Evolutionary conservation across 2,329 filamentous ascomycete species (phyloP).

Genomic region (Neocucurbitaria cava): DNA sequence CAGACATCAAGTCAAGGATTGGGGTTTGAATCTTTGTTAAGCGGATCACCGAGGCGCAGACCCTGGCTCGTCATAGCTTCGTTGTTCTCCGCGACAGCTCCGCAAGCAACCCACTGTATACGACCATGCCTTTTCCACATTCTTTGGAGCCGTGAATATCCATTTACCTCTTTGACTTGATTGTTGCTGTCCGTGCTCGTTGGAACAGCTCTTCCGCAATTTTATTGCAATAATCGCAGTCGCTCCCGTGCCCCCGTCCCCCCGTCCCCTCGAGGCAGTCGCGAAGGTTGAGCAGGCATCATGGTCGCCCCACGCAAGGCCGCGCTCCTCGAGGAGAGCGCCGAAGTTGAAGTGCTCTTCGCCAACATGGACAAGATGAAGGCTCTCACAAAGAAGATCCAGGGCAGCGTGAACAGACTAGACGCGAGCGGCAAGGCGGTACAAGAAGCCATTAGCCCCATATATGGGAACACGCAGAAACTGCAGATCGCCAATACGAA

Average conservation of each 20-base stretch:
- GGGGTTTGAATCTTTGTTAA: background rate
- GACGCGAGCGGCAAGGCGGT: constrained; percentile 90
- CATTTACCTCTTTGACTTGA: background rate
- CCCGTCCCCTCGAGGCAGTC: constrained; percentile 18
- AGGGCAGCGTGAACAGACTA: constrained; percentile 81
- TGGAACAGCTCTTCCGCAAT: background rate
- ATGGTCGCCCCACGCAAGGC: constrained; percentile 64
- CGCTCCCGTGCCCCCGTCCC: background rate
- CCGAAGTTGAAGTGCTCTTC: constrained; percentile 70
- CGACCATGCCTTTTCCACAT: constrained; percentile 1
- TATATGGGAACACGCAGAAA: constrained; percentile 89
- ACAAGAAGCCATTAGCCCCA: constrained; percentile 87
- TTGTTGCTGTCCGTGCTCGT: background rate
- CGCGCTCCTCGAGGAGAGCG: constrained; percentile 70
- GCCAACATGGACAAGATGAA: constrained; percentile 88
- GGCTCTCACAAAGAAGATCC: constrained; percentile 92
- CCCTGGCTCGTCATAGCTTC: constrained; percentile 35
- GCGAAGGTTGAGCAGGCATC: constrained; percentile 30
- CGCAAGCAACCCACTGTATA: constrained; percentile 34
- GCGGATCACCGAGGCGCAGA: constrained; percentile 15
- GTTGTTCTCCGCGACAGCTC: constrained; percentile 27
- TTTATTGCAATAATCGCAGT: background rate
- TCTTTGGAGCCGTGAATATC: background rate
- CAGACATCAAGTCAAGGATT: background rate
- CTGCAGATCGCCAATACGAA: constrained; percentile 89